Conservation (phyloP, 116 monocot genomes). For the Posidonia oceanica region DNA sequence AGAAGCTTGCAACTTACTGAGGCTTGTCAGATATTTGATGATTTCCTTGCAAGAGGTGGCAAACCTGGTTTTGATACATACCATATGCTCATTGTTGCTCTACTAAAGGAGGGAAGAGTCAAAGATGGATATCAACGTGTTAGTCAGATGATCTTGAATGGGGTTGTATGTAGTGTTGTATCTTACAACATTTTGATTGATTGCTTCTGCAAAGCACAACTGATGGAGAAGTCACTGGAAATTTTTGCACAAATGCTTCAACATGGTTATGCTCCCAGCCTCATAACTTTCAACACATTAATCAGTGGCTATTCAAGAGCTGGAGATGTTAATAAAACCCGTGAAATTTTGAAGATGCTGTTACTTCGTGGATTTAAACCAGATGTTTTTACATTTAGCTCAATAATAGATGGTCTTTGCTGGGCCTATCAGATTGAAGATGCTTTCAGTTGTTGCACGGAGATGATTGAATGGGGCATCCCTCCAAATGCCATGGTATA, state of each 20-base stretch:
- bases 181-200: slow-evolving; percentile 79
- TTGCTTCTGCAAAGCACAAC: slow-evolving; percentile 48
- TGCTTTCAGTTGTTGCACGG: slow-evolving; percentile 61
- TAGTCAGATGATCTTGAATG: slow-evolving; percentile 23
- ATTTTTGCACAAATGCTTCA: slow-evolving; percentile 37
- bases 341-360: slow-evolving; percentile 63
- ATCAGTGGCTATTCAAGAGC: slow-evolving; percentile 52
- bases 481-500: slow-evolving; percentile 61
- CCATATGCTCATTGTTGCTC: slow-evolving; percentile 20
- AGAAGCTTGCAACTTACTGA: slow-evolving; percentile 33
- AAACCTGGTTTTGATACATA: slow-evolving; percentile 73
- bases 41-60: slow-evolving; percentile 49
- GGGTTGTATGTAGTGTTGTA: slow-evolving; percentile 41
- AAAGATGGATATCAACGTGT: slow-evolving; percentile 29
- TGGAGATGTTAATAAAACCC: slow-evolving; percentile 35
- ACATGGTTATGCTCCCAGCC: slow-evolving; percentile 42
- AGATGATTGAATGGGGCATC: slow-evolving; percentile 82
- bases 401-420: slow-evolving; percentile 82
- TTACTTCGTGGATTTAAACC: slow-evolving; percentile 61
- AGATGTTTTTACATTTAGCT: slow-evolving; percentile 72
- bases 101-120: slow-evolving; percentile 30
- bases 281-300: slow-evolving; percentile 77
- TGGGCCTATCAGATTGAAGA: slow-evolving; percentile 57
- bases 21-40: slow-evolving; percentile 39
- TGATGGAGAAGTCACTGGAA: slow-evolving; percentile 53